Evolutionary conservation across 2,329 filamentous ascomycete species (phyloP), one percentile per base, ranked within the genome.

Genomic region (Cryoendolithus antarcticus): DNA sequence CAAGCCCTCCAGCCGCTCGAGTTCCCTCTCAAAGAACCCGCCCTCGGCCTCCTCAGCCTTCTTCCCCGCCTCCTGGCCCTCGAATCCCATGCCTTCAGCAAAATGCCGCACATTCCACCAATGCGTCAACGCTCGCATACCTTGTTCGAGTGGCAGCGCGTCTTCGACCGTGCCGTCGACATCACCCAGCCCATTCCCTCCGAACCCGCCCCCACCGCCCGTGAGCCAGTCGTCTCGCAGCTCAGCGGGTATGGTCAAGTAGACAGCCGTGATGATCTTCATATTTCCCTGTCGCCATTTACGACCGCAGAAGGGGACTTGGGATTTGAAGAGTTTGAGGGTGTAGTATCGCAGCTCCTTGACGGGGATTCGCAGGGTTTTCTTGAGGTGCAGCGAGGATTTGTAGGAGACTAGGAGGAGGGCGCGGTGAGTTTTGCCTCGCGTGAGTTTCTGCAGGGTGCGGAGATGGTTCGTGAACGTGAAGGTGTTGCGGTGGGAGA

Each of bases 251-350:
- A 89, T 94, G 63, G 94, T 85, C 35, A 98, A 70, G 61, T 95
- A 98, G 1, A 98, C 85, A 3, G 88, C 86, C 0, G 91, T 98
- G 56, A 98, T 98, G 55, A 96, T 88, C 40, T 89, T 83, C 91
- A 98, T 98, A 62, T 98, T 96, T 51, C 79, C 80, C 65, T 96
- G 91, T 9, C 91, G 80, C 91, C 91, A 98, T 65, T 98, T 98
- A 32, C 91, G 80, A 13, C 91, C 89, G 61, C 89, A 96, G 67
- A 94, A 98, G 1, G 91, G 91, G 4, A 98, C 91, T 62, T 98
- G 91, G 44, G 86, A 91, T 63, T 98, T 98, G 77, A 96, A 96
- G 0, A 98, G 73, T 63, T 98, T 98, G 50, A 98, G 75, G 0
- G 91, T 94, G 66, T 96, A 96, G 32, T 94, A 77, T 4, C 91